Conservation (phyloP, 768 basidiomycete species). For the Strobilomyces dryophilus region DNA sequence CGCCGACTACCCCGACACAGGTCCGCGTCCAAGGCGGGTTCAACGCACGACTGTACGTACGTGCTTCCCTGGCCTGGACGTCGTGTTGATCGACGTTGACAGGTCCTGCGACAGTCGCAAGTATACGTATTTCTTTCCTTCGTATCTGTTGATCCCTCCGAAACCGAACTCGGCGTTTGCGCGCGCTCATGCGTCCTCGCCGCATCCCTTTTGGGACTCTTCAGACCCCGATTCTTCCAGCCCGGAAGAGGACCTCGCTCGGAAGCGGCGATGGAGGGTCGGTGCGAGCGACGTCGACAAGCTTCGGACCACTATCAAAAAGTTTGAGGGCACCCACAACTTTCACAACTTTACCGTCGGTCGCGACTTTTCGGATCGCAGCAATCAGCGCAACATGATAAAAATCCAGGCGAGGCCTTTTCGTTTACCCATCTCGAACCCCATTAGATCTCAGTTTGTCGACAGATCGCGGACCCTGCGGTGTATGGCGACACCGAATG, state of each 20-base stretch:
- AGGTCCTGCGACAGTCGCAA: conserved; percentile 93
- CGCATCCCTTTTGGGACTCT: conserved; percentile 62
- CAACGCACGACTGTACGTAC: conserved; percentile 64
- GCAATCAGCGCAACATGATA: conserved; percentile 85
- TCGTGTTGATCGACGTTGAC: conserved; percentile 8
- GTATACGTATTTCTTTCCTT: conserved; percentile 96
- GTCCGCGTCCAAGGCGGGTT: conserved; percentile 76
- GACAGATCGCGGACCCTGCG: conserved; percentile 75
- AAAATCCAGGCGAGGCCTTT: conserved; percentile 59
- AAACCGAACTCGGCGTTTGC: conserved; percentile 67
- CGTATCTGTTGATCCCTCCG: conserved; percentile 89
- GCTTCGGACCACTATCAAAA: conserved; percentile 53
- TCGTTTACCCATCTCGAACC: background rate
- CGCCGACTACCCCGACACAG: conserved; percentile 28
- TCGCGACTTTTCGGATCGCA: conserved; percentile 77
- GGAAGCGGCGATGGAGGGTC: conserved; percentile 73
- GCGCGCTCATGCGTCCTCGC: conserved; percentile 33
- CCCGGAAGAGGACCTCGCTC: conserved; percentile 54
- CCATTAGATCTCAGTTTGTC: background rate
- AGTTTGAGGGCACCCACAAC: conserved; percentile 88
- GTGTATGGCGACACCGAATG: conserved; percentile 92
- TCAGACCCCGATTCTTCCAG: conserved; percentile 34
- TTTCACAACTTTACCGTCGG: conserved; percentile 97
- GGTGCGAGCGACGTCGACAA: conserved; percentile 46
- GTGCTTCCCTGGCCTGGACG: background rate